Conservation (phyloP, 2,329 filamentous ascomycete species). For the Penicillium sp. region DNA sequence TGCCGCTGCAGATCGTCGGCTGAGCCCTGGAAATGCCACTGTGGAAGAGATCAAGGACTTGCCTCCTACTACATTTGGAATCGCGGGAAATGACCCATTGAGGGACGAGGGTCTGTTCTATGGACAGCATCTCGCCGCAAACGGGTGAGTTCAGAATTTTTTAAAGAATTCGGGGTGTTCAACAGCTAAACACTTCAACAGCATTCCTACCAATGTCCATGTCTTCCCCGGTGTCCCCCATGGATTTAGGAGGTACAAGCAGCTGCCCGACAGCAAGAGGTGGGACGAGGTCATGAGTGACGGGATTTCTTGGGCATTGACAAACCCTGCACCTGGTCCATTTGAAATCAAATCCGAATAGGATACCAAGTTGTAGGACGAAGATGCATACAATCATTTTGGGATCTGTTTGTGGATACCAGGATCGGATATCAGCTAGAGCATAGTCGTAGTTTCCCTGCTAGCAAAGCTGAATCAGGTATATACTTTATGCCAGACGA, state of each 20-base stretch:
- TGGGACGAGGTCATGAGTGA: constrained; percentile 32
- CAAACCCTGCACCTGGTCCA: constrained; percentile 16
- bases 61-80: constrained; percentile 46
- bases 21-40: constrained; percentile 42
- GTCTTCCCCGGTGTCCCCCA: constrained; percentile 56
- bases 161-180: too few relatives aligned
- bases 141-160: constrained; percentile 36
- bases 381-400: not conserved
- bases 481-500: not conserved
- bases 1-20: constrained; percentile 30
- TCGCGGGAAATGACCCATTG: constrained; percentile 49
- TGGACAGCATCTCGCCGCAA: constrained; percentile 44
- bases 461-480: not conserved
- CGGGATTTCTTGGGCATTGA: constrained; percentile 31
- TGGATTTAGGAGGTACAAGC: constrained; percentile 42
- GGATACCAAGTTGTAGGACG: not conserved
- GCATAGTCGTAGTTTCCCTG: too few relatives aligned
- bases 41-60: constrained; percentile 38
- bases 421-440: not conserved
- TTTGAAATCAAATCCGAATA: constrained; percentile 24
- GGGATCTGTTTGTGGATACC: not conserved
- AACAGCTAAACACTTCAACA: constrained; percentile 16
- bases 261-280: constrained; percentile 24
- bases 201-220: constrained; percentile 49
- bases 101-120: constrained; percentile 52